Evolutionary conservation across 2,329 filamentous ascomycete genomes (phyloP).

Genomic region (Blumeriella jaapii): DNA sequence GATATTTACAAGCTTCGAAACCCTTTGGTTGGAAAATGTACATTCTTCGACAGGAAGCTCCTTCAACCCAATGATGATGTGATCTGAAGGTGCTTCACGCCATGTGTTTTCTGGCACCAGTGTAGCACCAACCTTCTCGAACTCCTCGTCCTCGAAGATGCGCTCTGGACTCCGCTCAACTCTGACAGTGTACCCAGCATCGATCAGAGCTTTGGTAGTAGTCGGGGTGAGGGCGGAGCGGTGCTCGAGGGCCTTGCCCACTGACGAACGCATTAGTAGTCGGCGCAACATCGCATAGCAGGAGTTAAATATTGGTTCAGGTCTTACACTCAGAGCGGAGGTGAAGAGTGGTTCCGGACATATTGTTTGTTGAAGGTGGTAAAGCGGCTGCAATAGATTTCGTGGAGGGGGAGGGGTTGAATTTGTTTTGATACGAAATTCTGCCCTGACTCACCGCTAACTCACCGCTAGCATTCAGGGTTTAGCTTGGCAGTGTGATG

Average conservation of each 20-base stretch:
- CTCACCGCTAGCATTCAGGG: no score
- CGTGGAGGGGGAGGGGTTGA: no score
- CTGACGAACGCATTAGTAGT: conserved; percentile 22
- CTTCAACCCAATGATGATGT: conserved; percentile 67
- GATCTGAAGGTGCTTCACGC: conserved; percentile 53
- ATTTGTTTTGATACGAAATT: no score
- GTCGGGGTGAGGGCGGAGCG: conserved; percentile 29
- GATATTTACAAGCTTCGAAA: not conserved
- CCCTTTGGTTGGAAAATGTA: conserved; percentile 26
- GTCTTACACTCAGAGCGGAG: conserved; percentile 31
- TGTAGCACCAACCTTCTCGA: conserved; percentile 48
- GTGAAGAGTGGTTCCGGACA: conserved; percentile 28
- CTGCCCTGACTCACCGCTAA: no score
- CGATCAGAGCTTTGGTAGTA: conserved; percentile 48
- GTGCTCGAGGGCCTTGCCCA: conserved; percentile 32
- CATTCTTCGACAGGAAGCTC: conserved; percentile 62
- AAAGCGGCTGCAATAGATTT: no score
- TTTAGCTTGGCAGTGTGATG: no score
- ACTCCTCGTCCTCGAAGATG: conserved; percentile 53
- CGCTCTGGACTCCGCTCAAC: conserved; percentile 57
- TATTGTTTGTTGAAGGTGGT: conserved; percentile 16
- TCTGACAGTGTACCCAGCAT: conserved; percentile 57
- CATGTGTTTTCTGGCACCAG: conserved; percentile 57
- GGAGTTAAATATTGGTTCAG: conserved; percentile 2
- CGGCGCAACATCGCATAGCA: conserved; percentile 11